A percentile compares a stretch with the other conserved stretches of the same genome.
Evolutionary conservation across 2,329 filamentous ascomycete species (phyloP).

Genomic region (Leptographium flavum): DNA sequence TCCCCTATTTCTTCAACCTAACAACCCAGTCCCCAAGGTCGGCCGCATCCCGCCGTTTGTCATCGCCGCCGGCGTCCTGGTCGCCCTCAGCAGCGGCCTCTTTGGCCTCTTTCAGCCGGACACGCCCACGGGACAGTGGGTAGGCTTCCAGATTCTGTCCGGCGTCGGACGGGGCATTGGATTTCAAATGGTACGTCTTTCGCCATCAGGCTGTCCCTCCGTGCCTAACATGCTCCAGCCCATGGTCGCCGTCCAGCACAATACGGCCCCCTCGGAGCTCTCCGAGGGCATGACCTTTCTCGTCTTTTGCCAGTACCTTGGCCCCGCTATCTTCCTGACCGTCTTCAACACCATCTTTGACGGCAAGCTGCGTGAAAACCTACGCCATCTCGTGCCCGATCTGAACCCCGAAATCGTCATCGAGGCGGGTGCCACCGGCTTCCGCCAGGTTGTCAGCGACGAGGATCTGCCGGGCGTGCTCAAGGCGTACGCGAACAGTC

Average conservation of each 20-base stretch:
- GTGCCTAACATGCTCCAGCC: constrained; percentile 6
- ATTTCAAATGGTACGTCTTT: constrained; percentile 14
- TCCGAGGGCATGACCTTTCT: constrained; percentile 19
- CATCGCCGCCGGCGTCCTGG: constrained; percentile 16
- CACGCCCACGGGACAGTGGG: constrained; percentile 17
- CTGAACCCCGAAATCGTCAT: constrained; percentile 5
- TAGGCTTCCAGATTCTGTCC: constrained; percentile 18
- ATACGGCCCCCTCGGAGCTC: constrained; percentile 12
- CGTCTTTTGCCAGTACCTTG: constrained; percentile 36
- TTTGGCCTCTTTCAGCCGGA: constrained; percentile 17
- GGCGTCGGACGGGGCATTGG: constrained; percentile 16
- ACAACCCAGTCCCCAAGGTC: constrained; percentile 11
- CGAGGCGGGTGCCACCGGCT: constrained; percentile 12
- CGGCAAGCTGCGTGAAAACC: constrained; percentile 19
- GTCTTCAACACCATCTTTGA: constrained; percentile 39
- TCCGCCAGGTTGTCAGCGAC: constrained; percentile 18
- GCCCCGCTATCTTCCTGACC: constrained; percentile 32
- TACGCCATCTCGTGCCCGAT: constrained; percentile 3
- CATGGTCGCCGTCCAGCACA: constrained; percentile 15
- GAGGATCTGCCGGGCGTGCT: constrained; percentile 20
- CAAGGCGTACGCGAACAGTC: constrained; percentile 20
- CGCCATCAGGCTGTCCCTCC: background rate
- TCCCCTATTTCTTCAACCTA: background rate
- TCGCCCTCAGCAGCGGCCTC: constrained; percentile 20
- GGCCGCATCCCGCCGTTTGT: constrained; percentile 23